Conservation (phyloP, 2,329 filamentous ascomycete species). For the Trichoderma brevicompactum region DNA sequence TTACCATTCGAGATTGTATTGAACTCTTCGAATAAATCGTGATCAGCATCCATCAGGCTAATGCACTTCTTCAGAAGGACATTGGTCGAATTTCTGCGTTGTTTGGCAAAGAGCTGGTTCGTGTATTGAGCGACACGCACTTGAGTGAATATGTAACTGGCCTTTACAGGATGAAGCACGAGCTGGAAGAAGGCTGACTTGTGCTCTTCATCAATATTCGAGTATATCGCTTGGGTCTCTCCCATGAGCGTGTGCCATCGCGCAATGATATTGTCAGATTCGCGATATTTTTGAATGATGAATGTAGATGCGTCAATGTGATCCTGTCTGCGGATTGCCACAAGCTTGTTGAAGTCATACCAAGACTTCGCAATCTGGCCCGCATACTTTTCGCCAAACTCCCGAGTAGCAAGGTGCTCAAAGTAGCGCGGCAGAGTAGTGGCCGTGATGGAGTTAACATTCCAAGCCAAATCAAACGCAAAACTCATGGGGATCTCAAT, state of each 20-base stretch:
- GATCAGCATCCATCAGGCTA: slow-evolving; percentile 57
- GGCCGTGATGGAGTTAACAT: slow-evolving; percentile 52
- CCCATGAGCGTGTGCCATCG: slow-evolving; percentile 56
- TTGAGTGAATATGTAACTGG: slow-evolving; percentile 58
- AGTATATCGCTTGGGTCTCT: slow-evolving; percentile 51
- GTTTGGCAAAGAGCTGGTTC: slow-evolving; percentile 59
- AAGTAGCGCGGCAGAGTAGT: slow-evolving; percentile 49
- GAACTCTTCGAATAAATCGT: slow-evolving; percentile 55
- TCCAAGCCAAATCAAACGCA: slow-evolving; percentile 61
- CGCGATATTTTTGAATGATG: slow-evolving; percentile 62
- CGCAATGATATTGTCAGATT: slow-evolving; percentile 58
- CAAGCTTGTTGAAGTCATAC: slow-evolving; percentile 55
- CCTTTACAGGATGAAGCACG: slow-evolving; percentile 63
- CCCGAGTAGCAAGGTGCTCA: slow-evolving; percentile 51
- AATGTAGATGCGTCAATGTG: slow-evolving; percentile 61
- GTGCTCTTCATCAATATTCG: slow-evolving; percentile 47
- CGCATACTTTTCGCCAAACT: slow-evolving; percentile 54
- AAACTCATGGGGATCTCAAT: slow-evolving; percentile 60
- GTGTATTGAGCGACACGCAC: slow-evolving; percentile 51
- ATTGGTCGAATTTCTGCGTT: slow-evolving; percentile 63
- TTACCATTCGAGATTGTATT: slow-evolving; percentile 57
- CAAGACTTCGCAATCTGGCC: slow-evolving; percentile 54
- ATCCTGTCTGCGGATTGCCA: slow-evolving; percentile 63
- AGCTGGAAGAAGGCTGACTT: slow-evolving; percentile 64
- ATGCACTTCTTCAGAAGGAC: slow-evolving; percentile 51